Evolutionary conservation across 352 stramenopile genomes (phyloP), one percentile per base, ranked within the genome.

Genomic region (Globisporangium middletonii): DNA sequence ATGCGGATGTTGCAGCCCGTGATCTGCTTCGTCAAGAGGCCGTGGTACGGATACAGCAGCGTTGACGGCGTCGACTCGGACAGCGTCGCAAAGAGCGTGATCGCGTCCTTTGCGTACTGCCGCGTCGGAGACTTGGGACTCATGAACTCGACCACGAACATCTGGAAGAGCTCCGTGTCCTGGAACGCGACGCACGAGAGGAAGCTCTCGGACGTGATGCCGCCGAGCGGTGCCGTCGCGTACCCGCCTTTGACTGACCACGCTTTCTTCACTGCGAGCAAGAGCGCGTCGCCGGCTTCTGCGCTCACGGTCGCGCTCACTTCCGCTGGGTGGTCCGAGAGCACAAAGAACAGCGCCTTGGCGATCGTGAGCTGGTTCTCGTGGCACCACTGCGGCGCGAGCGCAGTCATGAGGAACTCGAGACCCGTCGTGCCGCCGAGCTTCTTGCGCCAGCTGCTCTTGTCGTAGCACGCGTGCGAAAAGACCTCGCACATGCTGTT

Each of bases 121-220:
- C 86, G 72, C 49, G 83, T 73, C n/a, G 82, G 72, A 0, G 79
- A 64, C 44, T 89, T 90, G 12, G 82, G 61, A 57, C 82, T 95
- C 50, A 95, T 57, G 30, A 92, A 88, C 50, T 95, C 83, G 30
- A 93, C 83, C n/a, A 95, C 79, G 55, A 94, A 79, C 63, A 94
- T 85, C 57, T 94, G 83, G 30, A 95, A 85, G 9, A 95, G 71
- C 53, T 95, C 86, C 2, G 81, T 91, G 55, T 95, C 79, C 58
- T 92, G 83, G 44, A 94, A 92, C 15, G 79, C 71, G 53, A 85
- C 75, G 57, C 81, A 93, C 4, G 81, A 80, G 52, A 75, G 53
- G 19, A 90, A 91, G 35, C 85, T 72, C 19, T 84, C 77, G 30
- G 74, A 75, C 62, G 74, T 79, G 42, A 73, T 72, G 18, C 69